These are phyloP conservation scores for Hanseniaspora uvarum DNA, from an alignment of 1,139 yeast species.

Conservation along the genomic window DNA sequence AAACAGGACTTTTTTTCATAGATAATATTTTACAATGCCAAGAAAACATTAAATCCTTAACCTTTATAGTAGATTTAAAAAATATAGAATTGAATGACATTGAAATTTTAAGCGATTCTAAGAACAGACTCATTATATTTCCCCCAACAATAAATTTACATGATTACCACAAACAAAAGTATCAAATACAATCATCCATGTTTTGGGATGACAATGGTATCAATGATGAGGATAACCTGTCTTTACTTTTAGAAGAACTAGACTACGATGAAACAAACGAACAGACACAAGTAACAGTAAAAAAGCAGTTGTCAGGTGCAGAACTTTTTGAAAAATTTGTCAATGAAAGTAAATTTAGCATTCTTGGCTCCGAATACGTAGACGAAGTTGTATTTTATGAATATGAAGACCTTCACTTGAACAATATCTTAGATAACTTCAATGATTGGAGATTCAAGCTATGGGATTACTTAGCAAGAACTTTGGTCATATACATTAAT, in stretches of 20 bases:
- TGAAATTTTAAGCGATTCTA: neutral
- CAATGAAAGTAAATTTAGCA: constrained; percentile 8
- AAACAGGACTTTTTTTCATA: neutral
- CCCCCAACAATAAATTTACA: neutral
- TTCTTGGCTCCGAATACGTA: neutral
- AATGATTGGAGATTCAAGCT: constrained; percentile 26
- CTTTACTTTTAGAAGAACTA: neutral
- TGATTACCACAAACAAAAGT: constrained; percentile 2
- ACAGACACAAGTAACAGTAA: neutral
- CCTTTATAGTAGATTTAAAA: constrained; percentile 6
- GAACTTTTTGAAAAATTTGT: constrained; percentile 3
- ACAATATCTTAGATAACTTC: neutral
- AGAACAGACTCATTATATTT: constrained; percentile 7
- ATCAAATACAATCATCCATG: neutral
- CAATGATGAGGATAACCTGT: neutral
- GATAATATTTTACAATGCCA: constrained; percentile 8
- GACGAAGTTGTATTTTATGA: constrained; percentile 3
- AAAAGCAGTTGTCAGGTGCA: neutral
- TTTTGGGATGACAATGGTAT: neutral
- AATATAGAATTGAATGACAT: neutral
- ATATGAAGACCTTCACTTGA: constrained; percentile 1
- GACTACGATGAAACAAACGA: neutral
- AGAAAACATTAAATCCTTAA: constrained; percentile 4
- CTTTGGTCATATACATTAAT: constrained; percentile 37
- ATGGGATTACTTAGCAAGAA: constrained; percentile 44